phyloP scores from a whole-genome alignment of 2,329 filamentous ascomycete genomes.

The Parastagonospora avenae region DNA sequence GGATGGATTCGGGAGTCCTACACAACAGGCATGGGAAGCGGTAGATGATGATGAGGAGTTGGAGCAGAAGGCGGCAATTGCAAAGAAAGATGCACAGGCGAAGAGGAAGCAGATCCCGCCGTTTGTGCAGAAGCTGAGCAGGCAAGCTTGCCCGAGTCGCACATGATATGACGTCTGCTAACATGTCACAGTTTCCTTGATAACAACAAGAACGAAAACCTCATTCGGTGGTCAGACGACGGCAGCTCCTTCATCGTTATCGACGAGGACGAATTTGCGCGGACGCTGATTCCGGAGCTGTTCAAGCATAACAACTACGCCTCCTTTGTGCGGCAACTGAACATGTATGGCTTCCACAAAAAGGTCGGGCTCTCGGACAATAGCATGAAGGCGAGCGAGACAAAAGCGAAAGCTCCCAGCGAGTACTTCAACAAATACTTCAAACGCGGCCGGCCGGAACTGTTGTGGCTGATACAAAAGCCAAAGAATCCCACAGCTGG shows the following conservation, averaged over 20 bases:
- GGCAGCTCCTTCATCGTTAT: constrained; percentile 96
- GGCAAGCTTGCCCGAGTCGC: constrained; percentile 60
- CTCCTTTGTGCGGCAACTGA: constrained; percentile 74
- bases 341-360: constrained; percentile 63
- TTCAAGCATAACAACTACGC: constrained; percentile 84
- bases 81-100: constrained; percentile 84
- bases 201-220: constrained; percentile 86
- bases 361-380: constrained; percentile 82
- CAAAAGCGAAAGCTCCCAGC: constrained; percentile 96
- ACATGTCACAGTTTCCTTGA: constrained; percentile 78
- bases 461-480: constrained; percentile 96
- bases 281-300: constrained; percentile 73
- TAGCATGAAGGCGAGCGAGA: constrained; percentile 95
- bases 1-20: constrained; percentile 46
- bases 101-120: constrained; percentile 96
- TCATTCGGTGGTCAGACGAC: constrained; percentile 96
- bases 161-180: constrained; percentile 4
- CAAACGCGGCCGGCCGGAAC: constrained; percentile 85
- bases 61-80: constrained; percentile 77
- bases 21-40: constrained; percentile 59
- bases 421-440: constrained; percentile 99
- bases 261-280: constrained; percentile 88
- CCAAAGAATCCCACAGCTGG: constrained; percentile 71
- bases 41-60: constrained; percentile 73
- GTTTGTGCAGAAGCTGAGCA: constrained; percentile 97